A percentile compares a stretch with the other conserved stretches of the same genome.
Evolutionary conservation across 106 monocot species (phyloP).

Genomic region (Agapanthus africanus): DNA sequence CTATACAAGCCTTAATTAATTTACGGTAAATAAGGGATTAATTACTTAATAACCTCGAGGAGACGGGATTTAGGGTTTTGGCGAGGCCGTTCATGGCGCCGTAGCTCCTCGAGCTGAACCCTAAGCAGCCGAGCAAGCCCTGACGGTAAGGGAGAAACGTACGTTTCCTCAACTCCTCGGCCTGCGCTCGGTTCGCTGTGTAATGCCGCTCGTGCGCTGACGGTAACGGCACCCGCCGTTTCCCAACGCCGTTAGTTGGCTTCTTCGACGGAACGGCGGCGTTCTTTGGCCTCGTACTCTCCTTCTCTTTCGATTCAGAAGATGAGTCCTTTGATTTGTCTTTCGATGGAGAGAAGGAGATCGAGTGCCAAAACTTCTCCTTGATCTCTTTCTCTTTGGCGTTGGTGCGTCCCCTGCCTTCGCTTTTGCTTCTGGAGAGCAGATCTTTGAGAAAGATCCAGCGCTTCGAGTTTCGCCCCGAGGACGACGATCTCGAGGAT

Average conservation of each 20-base stretch:
- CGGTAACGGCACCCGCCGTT: conserved; percentile 37
- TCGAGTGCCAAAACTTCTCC: conserved; percentile 59
- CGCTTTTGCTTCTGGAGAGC: conserved; percentile 94
- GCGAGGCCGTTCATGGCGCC: conserved; percentile 84
- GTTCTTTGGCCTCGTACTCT: background rate
- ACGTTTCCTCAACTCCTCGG: conserved; percentile 84
- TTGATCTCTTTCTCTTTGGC: too few relatives aligned
- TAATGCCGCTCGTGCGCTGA: conserved; percentile 90
- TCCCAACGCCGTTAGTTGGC: conserved; percentile 25
- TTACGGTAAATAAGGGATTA: too few relatives aligned
- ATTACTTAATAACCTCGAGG: conserved; percentile 67
- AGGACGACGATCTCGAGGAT: conserved; percentile 54
- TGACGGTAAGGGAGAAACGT: conserved; percentile 94
- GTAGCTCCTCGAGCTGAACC: conserved; percentile 78
- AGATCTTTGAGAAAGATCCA: conserved; percentile 95
- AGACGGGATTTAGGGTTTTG: conserved; percentile 69
- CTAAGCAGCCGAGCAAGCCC: conserved; percentile 87
- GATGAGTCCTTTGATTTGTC: conserved; percentile 2
- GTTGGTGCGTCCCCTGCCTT: conserved; percentile 51
- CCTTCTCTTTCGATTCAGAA: too few relatives aligned
- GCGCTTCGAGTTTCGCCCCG: conserved; percentile 59
- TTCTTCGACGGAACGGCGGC: too few relatives aligned
- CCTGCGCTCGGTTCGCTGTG: conserved; percentile 81
- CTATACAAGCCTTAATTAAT: too few relatives aligned
- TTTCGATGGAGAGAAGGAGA: conserved; percentile 36